Conservation (phyloP, 306 rosid species). For the Comarum palustre region DNA sequence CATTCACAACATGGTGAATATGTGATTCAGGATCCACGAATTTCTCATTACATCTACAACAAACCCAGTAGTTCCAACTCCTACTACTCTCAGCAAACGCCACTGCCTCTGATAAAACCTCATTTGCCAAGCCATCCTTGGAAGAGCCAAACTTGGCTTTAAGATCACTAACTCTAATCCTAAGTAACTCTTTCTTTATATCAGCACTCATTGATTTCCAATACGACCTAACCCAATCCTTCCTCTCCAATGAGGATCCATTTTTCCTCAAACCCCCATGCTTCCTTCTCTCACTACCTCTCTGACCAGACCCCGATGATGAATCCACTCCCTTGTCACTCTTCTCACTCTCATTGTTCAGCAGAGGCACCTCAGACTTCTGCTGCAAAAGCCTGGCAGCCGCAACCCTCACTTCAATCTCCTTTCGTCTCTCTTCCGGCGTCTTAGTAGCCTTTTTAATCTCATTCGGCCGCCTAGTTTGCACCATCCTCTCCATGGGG, state of each 20-base stretch:
- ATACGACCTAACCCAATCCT: conserved; percentile 60
- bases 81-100: conserved; percentile 55
- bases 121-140: conserved; percentile 59
- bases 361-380: conserved; percentile 62
- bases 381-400: conserved; percentile 97
- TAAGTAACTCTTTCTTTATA: conserved; percentile 66
- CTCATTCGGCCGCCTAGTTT: conserved; percentile 85
- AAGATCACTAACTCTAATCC: conserved; percentile 60
- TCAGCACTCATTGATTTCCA: conserved; percentile 69
- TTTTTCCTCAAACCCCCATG: conserved; percentile 46
- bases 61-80: conserved; percentile 83
- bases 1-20: conserved; percentile 75
- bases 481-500: conserved; percentile 92
- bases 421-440: conserved; percentile 81
- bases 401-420: conserved; percentile 93
- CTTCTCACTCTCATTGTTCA: conserved; percentile 54
- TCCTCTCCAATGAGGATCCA: conserved; percentile 68
- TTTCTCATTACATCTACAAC: conserved; percentile 67
- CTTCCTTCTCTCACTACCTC: conserved; percentile 59
- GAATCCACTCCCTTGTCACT: conserved; percentile 56
- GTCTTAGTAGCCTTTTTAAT: conserved; percentile 92
- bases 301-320: conserved; percentile 54
- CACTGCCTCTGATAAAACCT: conserved; percentile 66
- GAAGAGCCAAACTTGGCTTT: conserved; percentile 59
- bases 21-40: conserved; percentile 57